A percentile compares a stretch with the other conserved stretches of the same genome.
Conservation (phyloP, 345 rosid species). For the Pseudoturritis turrita region DNA sequence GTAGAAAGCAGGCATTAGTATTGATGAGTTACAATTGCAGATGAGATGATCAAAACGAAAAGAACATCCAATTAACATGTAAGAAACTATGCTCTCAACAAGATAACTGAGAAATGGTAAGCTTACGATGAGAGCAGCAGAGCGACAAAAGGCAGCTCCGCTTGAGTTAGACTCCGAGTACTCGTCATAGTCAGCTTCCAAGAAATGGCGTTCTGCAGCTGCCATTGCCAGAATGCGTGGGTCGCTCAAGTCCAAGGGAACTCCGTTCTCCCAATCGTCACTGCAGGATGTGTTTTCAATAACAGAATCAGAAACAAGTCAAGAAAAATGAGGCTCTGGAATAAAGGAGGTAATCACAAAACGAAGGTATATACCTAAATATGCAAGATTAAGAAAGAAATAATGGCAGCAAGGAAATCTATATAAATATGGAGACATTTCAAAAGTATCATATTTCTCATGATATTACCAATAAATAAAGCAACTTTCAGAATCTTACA, state of each 20-base stretch:
- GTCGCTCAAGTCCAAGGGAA: constrained; percentile 71
- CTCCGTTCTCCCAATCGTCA: constrained; percentile 78
- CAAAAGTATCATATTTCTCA: not conserved
- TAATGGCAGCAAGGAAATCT: not conserved
- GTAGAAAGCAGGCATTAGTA: not conserved
- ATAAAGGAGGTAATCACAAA: not conserved
- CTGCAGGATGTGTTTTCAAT: constrained; percentile 31
- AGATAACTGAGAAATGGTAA: not conserved
- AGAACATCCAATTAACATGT: not conserved
- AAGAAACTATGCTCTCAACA: not conserved
- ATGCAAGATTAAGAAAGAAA: not conserved
- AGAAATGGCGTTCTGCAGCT: constrained; percentile 83
- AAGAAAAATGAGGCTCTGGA: not conserved
- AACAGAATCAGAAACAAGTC: not conserved
- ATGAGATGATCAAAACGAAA: not conserved
- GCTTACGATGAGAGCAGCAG: constrained; percentile 90
- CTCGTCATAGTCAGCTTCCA: constrained; percentile 89
- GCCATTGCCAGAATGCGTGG: constrained; percentile 89
- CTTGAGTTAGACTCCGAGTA: constrained; percentile 82
- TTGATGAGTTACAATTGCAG: not conserved
- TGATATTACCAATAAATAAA: not conserved
- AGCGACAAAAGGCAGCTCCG: constrained; percentile 97
- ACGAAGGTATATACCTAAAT: not conserved
- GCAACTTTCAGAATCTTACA: not conserved
- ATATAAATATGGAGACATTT: not conserved